Evolutionary conservation across 805 yeast genomes (phyloP).

Genomic region (Candida xyloterini): DNA sequence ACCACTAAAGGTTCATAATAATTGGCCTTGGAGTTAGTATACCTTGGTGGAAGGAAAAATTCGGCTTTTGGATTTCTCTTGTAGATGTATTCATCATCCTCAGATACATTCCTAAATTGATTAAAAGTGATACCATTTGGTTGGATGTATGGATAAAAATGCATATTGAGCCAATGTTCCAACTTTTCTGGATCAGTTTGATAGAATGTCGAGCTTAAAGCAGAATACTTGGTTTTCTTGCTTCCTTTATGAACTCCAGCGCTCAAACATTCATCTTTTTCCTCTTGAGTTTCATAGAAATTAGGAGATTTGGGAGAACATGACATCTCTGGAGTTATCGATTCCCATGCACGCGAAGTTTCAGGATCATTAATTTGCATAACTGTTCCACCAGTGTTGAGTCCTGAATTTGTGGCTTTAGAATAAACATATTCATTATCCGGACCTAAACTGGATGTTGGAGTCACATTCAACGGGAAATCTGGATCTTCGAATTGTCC

Average conservation of each 20-base stretch:
- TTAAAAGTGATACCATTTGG: conserved; percentile 20
- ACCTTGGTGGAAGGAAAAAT: conserved; percentile 15
- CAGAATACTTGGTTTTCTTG: conserved; percentile 13
- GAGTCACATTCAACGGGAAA: conserved; percentile 8
- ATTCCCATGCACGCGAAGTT: conserved; percentile 2
- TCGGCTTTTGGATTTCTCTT: conserved; percentile 17
- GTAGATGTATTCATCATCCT: conserved; percentile 17
- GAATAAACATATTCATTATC: conserved; percentile 8
- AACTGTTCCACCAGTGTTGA: neutral
- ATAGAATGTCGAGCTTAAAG: conserved; percentile 9
- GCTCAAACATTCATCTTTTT: conserved; percentile 2
- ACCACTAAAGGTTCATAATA: conserved; percentile 26
- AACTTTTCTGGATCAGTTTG: conserved; percentile 14
- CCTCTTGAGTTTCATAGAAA: neutral
- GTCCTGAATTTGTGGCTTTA: neutral
- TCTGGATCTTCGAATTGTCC: conserved; percentile 6
- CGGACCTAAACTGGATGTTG: conserved; percentile 11
- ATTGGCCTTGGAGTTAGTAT: conserved; percentile 18
- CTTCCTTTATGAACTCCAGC: conserved; percentile 9
- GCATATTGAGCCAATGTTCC: conserved; percentile 12
- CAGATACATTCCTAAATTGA: conserved; percentile 11
- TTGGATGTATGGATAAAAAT: conserved; percentile 19
- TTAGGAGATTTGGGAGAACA: neutral
- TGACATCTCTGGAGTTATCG: neutral
- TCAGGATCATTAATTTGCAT: conserved; percentile 3